phyloP scores from a whole-genome alignment of 345 rosid species.

The Zanthoxylum bungeanum region DNA sequence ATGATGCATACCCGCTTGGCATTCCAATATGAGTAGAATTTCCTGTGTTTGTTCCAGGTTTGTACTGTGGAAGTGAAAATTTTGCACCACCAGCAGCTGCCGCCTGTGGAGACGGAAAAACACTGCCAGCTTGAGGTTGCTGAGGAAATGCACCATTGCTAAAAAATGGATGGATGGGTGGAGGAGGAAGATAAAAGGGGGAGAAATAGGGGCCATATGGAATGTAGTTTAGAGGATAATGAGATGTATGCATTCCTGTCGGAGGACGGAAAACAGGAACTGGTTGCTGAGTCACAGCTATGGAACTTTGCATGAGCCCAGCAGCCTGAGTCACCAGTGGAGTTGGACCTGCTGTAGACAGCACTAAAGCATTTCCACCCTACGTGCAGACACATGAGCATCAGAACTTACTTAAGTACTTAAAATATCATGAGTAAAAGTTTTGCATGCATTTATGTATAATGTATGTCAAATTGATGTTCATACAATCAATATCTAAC shows the following conservation, averaged over 20 bases:
- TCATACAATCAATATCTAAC: not conserved
- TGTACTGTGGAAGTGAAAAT: constrained; percentile 74
- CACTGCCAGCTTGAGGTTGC: constrained; percentile 74
- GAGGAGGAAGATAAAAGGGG: constrained; percentile 75
- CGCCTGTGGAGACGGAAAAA: constrained; percentile 68
- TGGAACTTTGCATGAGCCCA: constrained; percentile 79
- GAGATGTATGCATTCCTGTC: constrained; percentile 74
- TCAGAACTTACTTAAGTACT: constrained; percentile 13
- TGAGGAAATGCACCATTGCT: constrained; percentile 79
- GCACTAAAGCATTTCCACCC: constrained; percentile 69
- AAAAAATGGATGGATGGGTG: constrained; percentile 68
- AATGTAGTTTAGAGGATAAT: constrained; percentile 79
- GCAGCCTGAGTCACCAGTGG: constrained; percentile 78
- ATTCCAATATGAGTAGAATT: constrained; percentile 68
- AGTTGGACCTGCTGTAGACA: constrained; percentile 64
- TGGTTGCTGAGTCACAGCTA: constrained; percentile 77
- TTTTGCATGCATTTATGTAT: not conserved
- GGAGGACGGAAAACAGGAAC: constrained; percentile 86
- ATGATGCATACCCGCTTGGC: constrained; percentile 75
- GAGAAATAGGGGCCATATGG: constrained; percentile 76
- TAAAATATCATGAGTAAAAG: not conserved
- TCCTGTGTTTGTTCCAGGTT: constrained; percentile 69
- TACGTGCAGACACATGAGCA: constrained; percentile 40
- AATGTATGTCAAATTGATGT: not conserved
- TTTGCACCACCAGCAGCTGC: constrained; percentile 68